A percentile compares a stretch with the other conserved stretches of the same genome.
phyloP scores from a whole-genome alignment of 345 rosid genomes.

The Linum tenue region DNA sequence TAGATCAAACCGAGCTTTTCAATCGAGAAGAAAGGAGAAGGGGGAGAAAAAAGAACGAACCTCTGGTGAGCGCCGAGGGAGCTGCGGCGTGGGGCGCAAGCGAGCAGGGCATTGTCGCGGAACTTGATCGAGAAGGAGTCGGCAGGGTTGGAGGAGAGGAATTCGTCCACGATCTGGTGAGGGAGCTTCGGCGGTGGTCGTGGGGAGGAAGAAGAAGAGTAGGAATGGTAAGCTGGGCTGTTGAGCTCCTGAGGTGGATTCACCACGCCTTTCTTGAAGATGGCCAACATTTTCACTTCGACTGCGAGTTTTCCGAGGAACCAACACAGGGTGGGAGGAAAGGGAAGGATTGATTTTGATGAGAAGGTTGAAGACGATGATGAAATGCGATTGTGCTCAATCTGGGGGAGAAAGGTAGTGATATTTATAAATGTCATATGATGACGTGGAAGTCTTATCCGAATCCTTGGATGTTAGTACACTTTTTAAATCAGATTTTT shows the following conservation, averaged over 20 bases:
- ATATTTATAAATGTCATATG: background rate
- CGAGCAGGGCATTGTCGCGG: constrained; percentile 57
- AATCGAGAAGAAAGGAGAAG: background rate
- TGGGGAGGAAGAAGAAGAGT: constrained; percentile 30
- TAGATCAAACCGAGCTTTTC: no score
- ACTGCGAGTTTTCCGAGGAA: background rate
- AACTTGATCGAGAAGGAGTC: constrained; percentile 63
- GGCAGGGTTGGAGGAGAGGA: constrained; percentile 41
- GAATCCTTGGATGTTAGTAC: constrained; percentile 9
- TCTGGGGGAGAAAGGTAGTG: background rate
- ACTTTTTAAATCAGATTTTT: background rate
- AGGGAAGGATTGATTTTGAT: background rate
- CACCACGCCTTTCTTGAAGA: constrained; percentile 64
- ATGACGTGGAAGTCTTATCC: constrained; percentile 36
- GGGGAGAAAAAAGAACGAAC: constrained; percentile 15
- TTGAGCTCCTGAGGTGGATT: constrained; percentile 89
- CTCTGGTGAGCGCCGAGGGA: constrained; percentile 37
- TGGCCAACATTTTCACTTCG: constrained; percentile 62
- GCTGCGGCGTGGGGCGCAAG: constrained; percentile 38
- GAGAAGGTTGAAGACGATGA: background rate
- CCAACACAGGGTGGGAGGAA: background rate
- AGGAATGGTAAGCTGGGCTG: constrained; percentile 56
- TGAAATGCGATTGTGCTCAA: background rate
- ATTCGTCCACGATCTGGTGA: constrained; percentile 50
- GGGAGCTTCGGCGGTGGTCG: constrained; percentile 60